Percentiles rank a stretch among this genome's conserved stretches.
Conservation (phyloP, 2,329 filamentous ascomycete genomes). For the Pyrenochaeta sp. region DNA sequence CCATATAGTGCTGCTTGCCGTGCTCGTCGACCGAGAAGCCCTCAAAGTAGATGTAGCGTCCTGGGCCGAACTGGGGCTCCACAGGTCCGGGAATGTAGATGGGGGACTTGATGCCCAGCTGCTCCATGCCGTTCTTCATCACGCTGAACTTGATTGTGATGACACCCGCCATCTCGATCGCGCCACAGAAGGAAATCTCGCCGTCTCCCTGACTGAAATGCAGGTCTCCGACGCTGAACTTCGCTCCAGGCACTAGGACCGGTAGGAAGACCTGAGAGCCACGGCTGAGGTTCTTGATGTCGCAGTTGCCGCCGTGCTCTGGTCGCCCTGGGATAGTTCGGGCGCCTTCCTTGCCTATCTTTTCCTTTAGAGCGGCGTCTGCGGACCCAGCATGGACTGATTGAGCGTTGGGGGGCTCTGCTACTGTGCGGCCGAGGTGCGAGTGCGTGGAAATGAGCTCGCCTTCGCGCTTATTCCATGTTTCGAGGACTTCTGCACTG, state of each 20-base stretch:
- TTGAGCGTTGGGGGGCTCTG: slow-evolving; percentile 74
- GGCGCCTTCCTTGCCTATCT: slow-evolving; percentile 79
- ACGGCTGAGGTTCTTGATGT: slow-evolving; percentile 85
- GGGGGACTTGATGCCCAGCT: slow-evolving; percentile 79
- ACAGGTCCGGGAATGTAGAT: slow-evolving; percentile 89
- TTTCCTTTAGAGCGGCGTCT: slow-evolving; percentile 64
- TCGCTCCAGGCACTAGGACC: slow-evolving; percentile 84
- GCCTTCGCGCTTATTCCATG: slow-evolving; percentile 84
- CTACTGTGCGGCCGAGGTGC: slow-evolving; percentile 68
- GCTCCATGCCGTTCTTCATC: slow-evolving; percentile 78
- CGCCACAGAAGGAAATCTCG: slow-evolving; percentile 78
- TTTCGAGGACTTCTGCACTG: slow-evolving; percentile 75
- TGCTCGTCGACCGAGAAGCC: slow-evolving; percentile 89
- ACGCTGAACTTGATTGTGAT: slow-evolving; percentile 92
- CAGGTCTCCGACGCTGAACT: slow-evolving; percentile 88
- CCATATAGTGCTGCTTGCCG: slow-evolving; percentile 88
- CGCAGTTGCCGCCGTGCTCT: slow-evolving; percentile 89
- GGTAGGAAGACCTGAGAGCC: slow-evolving; percentile 86
- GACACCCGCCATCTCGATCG: slow-evolving; percentile 92
- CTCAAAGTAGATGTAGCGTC: slow-evolving; percentile 83
- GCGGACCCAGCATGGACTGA: slow-evolving; percentile 77
- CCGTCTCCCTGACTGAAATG: slow-evolving; percentile 91
- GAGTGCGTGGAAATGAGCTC: slow-evolving; percentile 77
- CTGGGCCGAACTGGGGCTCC: slow-evolving; percentile 85
- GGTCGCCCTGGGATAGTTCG: slow-evolving; percentile 84